Evolutionary conservation across 2,329 filamentous ascomycete genomes (phyloP).

Genomic region (Aphanocladium album): DNA sequence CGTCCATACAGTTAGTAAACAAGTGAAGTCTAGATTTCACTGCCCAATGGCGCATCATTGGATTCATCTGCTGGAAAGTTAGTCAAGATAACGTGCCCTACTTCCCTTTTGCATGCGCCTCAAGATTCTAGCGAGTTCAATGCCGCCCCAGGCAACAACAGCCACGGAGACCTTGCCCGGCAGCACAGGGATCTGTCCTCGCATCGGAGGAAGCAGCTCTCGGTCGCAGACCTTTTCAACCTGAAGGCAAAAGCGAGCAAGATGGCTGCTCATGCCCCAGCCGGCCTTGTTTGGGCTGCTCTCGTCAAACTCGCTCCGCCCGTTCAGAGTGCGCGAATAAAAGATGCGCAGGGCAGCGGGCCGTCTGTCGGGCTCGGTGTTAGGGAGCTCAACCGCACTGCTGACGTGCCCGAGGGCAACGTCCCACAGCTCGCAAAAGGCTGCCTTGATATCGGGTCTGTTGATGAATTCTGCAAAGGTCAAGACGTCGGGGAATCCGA

Average conservation of each 20-base stretch:
- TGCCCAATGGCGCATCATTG: neutral
- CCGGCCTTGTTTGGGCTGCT: neutral
- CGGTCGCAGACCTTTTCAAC: neutral
- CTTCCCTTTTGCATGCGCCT: neutral
- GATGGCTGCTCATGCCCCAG: neutral
- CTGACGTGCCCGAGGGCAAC: neutral
- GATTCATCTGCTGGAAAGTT: neutral
- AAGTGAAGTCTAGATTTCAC: too few species aligned
- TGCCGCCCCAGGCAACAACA: constrained; percentile 5
- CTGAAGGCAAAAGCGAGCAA: constrained; percentile 2
- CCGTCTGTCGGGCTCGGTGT: neutral
- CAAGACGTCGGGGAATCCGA: neutral
- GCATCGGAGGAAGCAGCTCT: neutral
- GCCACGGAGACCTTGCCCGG: neutral
- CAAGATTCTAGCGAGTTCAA: constrained; percentile 3
- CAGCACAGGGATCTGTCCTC: constrained; percentile 4
- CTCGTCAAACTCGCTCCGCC: neutral
- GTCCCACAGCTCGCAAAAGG: constrained; percentile 9
- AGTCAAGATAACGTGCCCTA: neutral
- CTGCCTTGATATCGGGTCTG: neutral
- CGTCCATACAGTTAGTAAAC: too few species aligned
- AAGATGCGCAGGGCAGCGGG: constrained; percentile 2
- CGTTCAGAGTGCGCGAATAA: neutral
- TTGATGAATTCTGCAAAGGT: neutral
- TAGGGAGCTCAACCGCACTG: neutral